A percentile compares a stretch with the other conserved stretches of the same genome.
phyloP scores from a whole-genome alignment of 495 filamentous ascomycete species.

The Neurospora sp. region DNA sequence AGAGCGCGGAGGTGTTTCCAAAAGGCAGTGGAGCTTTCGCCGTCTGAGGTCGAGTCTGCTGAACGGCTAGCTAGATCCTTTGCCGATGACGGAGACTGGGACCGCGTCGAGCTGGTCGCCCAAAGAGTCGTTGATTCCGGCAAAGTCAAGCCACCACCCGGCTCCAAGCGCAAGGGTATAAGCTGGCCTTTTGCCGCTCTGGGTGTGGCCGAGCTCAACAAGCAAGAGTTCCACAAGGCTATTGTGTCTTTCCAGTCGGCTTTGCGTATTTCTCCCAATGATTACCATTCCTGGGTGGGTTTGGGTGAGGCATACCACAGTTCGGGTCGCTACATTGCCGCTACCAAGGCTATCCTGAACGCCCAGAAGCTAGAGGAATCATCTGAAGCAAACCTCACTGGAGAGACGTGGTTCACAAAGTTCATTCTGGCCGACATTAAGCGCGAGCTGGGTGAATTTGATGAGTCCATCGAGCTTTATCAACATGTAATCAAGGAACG shows the following conservation, averaged over 20 bases:
- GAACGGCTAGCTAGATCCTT: constrained; percentile 78
- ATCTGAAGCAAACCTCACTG: constrained; percentile 26
- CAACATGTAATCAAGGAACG: constrained; percentile 53
- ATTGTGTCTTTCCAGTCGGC: constrained; percentile 87
- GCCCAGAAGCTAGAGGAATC: constrained; percentile 60
- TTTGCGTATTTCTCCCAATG: constrained; percentile 67
- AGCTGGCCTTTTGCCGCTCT: constrained; percentile 97
- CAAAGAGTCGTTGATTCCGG: constrained; percentile 90
- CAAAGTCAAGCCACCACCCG: constrained; percentile 76
- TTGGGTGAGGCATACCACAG: constrained; percentile 94
- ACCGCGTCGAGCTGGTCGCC: constrained; percentile 84
- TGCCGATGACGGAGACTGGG: constrained; percentile 87
- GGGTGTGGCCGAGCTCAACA: constrained; percentile 92
- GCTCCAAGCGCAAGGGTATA: constrained; percentile 78
- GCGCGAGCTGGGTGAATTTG: constrained; percentile 80
- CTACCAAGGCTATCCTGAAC: constrained; percentile 80
- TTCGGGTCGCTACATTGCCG: constrained; percentile 82
- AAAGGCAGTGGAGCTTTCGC: constrained; percentile 89
- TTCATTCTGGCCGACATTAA: constrained; percentile 97
- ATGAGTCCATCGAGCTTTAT: constrained; percentile 70
- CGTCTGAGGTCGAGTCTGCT: constrained; percentile 77
- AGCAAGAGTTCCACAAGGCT: constrained; percentile 77
- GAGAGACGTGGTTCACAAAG: constrained; percentile 81
- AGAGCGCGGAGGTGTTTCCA: constrained; percentile 86
- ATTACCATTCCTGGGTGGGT: constrained; percentile 94